phyloP scores from a whole-genome alignment of 169 alveolate species.

The Plasmodium coatneyi region DNA sequence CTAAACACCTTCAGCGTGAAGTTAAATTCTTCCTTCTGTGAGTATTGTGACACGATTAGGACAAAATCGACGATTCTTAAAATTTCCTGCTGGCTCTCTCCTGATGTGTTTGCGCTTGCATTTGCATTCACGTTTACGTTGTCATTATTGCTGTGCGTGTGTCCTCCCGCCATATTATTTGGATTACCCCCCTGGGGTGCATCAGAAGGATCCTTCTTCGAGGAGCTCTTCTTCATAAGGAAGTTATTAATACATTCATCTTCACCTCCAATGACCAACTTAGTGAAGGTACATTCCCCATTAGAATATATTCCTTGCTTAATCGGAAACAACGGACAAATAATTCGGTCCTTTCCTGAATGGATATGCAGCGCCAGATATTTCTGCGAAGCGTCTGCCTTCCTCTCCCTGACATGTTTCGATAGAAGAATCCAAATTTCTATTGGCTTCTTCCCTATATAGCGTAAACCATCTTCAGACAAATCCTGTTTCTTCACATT shows the following conservation, averaged over 20 bases:
- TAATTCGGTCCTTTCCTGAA: slow-evolving; percentile 77
- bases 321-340: slow-evolving; percentile 85
- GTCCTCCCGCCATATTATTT: background rate
- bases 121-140: background rate
- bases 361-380: slow-evolving; percentile 85
- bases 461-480: slow-evolving; percentile 65
- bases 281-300: slow-evolving; percentile 87
- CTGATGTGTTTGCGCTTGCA: background rate
- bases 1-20: slow-evolving; percentile 78
- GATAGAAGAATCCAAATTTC: slow-evolving; percentile 83
- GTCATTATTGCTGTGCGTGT: background rate
- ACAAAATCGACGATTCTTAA: slow-evolving; percentile 76
- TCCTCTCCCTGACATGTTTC: slow-evolving; percentile 79
- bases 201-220: slow-evolving; percentile 11
- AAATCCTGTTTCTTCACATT: slow-evolving; percentile 52
- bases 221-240: background rate
- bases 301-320: slow-evolving; percentile 87
- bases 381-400: slow-evolving; percentile 77
- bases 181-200: background rate
- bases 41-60: slow-evolving; percentile 77
- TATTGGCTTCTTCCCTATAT: slow-evolving; percentile 75
- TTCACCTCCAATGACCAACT: slow-evolving; percentile 75
- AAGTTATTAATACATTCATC: slow-evolving; percentile 2
- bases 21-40: slow-evolving; percentile 80
- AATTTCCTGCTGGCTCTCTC: slow-evolving; percentile 52